Base-by-base conservation (phyloP, 257 asterid species). In the Solanum sejunctum region DNA sequence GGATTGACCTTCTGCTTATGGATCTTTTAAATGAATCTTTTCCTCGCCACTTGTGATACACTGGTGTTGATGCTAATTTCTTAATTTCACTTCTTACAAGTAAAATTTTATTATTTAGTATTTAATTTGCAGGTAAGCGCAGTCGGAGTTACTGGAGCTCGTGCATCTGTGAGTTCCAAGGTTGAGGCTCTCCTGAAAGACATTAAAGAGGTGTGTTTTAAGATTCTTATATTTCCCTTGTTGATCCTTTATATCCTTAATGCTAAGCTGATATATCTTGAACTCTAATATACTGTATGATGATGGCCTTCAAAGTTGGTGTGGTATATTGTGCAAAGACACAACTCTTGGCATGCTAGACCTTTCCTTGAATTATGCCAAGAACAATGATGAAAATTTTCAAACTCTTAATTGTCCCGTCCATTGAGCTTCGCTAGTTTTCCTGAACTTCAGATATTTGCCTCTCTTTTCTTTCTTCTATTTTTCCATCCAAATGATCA, bases 81-180 rank as follows among this genome's bases (percentile, higher is more conserved):
- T 15, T 5, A 9, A 26, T 51, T 77, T 77, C 16, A 51, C 26
- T 77, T 77, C 45, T 77, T 26, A 13, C 82, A 8, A 77, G 82
- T 72, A 69, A 54, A 54, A 84, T 28, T 80, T 67, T 26, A 81
- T 81, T 43, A 51, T 84, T 28, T 73, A 57, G 20, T 77, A 81
- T 43, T 56, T 57, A 60, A 54, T 82, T 66, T 85, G 80, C 87
- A 95, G 98, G 98, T 95, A 88, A 94, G 98, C 85, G 51, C 97
- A 5, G 88, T 94, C 67, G 98, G 98, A 88, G 98, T 95, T 58
- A 95, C 98, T 28, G 98, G 98, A 87, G 93, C 98, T 85, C 93
- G 97, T 55, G 89, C 92, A 72, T 88, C 94, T 49, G 98, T 95
- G 84, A 95, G 92, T 86, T 69, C 8, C 3, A 91, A 88, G 86